Evolutionary conservation across 2,329 filamentous ascomycete species (phyloP).

Genomic region (Podosphaera fusca): DNA sequence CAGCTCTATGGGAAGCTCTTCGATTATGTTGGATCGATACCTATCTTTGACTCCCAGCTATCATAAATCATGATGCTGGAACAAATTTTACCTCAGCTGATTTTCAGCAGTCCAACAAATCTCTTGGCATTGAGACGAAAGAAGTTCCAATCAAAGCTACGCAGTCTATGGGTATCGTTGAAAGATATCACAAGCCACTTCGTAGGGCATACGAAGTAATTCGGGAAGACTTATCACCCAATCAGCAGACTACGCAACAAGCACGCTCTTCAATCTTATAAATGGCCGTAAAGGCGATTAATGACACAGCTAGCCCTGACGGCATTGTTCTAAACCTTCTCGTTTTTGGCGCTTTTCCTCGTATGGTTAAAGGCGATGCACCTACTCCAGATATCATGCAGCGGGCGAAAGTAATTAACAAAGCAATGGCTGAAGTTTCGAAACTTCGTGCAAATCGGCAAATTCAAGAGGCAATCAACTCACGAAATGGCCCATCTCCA

Average conservation of each 20-base stretch:
- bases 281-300: slow-evolving; percentile 1
- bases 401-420: slow-evolving; percentile 1
- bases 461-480: slow-evolving; percentile 1
- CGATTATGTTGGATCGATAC: background rate
- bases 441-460: slow-evolving; percentile 2
- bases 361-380: background rate
- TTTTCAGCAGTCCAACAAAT: background rate
- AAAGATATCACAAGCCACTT: background rate
- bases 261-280: background rate
- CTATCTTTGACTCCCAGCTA: background rate
- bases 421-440: slow-evolving; percentile 3
- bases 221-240: too few species aligned
- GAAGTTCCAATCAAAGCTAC: background rate
- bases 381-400: background rate
- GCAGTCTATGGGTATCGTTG: background rate
- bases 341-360: background rate
- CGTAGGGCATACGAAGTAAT: background rate
- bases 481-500: slow-evolving; percentile 1
- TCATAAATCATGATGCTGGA: background rate
- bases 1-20: too few species aligned
- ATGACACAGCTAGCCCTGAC: slow-evolving; percentile 1
- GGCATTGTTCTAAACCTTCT: background rate
- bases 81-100: background rate
- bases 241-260: too few species aligned
- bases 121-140: background rate